Conservation (phyloP, 2,329 filamentous ascomycete genomes). For the Aureobasidium sp. region DNA sequence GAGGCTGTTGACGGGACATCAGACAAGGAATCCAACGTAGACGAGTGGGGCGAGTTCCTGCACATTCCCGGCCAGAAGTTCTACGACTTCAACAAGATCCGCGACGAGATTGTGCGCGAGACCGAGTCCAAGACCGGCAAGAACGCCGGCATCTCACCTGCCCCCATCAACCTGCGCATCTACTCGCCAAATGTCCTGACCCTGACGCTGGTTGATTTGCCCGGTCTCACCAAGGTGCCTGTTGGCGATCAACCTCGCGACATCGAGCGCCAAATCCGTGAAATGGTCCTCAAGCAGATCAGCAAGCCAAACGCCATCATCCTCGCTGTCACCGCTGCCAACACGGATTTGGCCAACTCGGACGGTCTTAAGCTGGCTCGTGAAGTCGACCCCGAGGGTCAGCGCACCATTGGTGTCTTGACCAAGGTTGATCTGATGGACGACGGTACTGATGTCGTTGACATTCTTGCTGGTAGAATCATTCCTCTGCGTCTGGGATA, state of each 20-base stretch:
- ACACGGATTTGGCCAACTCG: conserved; percentile 97
- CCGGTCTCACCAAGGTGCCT: conserved; percentile 91
- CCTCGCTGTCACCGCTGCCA: conserved; percentile 89
- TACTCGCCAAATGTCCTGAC: conserved; percentile 98
- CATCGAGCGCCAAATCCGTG: conserved; percentile 91
- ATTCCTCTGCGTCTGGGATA: conserved; percentile 93
- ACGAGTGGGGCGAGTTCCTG: conserved; percentile 98
- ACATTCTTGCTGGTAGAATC: conserved; percentile 94
- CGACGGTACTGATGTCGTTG: conserved; percentile 93
- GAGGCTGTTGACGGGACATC: conserved; percentile 52
- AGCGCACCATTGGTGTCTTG: conserved; percentile 94
- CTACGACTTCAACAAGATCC: conserved; percentile 95
- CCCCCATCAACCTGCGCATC: conserved; percentile 94
- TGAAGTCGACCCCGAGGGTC: conserved; percentile 94
- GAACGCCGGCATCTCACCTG: conserved; percentile 93
- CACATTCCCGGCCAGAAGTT: conserved; percentile 98
- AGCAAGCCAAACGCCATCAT: conserved; percentile 98
- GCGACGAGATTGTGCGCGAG: conserved; percentile 93
- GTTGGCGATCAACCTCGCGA: conserved; percentile 94
- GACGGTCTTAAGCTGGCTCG: conserved; percentile 93
- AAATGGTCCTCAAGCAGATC: conserved; percentile 99
- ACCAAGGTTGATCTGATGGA: conserved; percentile 99
- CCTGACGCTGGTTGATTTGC: conserved; percentile 90
- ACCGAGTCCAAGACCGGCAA: conserved; percentile 93
- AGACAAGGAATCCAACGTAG: conserved; percentile 81